These are phyloP conservation scores for Xylaria cubensis DNA, from an alignment of 495 filamentous ascomycete genomes.

Conservation along the genomic window DNA sequence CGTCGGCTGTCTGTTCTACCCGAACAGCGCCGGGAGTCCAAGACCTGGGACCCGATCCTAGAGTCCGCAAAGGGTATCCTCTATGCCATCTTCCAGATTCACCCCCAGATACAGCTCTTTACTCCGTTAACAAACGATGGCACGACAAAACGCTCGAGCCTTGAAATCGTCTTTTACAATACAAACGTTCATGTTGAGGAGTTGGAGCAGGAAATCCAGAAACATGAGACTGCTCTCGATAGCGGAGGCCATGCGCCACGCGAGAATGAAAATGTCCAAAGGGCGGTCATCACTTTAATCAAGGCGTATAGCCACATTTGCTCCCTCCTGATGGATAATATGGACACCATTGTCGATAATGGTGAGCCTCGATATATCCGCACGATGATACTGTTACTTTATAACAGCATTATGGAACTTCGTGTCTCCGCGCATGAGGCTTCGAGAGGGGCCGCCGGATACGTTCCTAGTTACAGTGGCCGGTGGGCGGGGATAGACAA, in stretches of 20 bases:
- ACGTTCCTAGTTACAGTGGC: slow-evolving; percentile 30
- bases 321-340: slow-evolving; percentile 70
- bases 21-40: slow-evolving; percentile 72
- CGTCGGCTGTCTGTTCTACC: slow-evolving; percentile 83
- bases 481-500: slow-evolving; percentile 43
- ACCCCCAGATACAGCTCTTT: slow-evolving; percentile 75
- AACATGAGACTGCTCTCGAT: slow-evolving; percentile 62
- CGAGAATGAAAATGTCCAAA: slow-evolving; percentile 70
- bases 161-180: slow-evolving; percentile 80
- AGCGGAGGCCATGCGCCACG: slow-evolving; percentile 57
- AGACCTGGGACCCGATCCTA: slow-evolving; percentile 66
- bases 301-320: slow-evolving; percentile 78
- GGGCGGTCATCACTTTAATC: slow-evolving; percentile 73
- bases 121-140: slow-evolving; percentile 73
- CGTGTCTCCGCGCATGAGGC: slow-evolving; percentile 54
- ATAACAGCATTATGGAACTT: slow-evolving; percentile 80
- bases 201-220: slow-evolving; percentile 74
- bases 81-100: slow-evolving; percentile 82
- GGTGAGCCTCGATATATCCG: slow-evolving; percentile 81
- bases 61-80: slow-evolving; percentile 87
- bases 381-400: slow-evolving; percentile 79
- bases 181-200: slow-evolving; percentile 76
- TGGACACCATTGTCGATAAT: slow-evolving; percentile 73
- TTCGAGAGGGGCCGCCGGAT: slow-evolving; percentile 53
- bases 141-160: slow-evolving; percentile 69